Base-by-base conservation (phyloP, 495 filamentous ascomycete species). In the Aspergillus haitiensis region DNA sequence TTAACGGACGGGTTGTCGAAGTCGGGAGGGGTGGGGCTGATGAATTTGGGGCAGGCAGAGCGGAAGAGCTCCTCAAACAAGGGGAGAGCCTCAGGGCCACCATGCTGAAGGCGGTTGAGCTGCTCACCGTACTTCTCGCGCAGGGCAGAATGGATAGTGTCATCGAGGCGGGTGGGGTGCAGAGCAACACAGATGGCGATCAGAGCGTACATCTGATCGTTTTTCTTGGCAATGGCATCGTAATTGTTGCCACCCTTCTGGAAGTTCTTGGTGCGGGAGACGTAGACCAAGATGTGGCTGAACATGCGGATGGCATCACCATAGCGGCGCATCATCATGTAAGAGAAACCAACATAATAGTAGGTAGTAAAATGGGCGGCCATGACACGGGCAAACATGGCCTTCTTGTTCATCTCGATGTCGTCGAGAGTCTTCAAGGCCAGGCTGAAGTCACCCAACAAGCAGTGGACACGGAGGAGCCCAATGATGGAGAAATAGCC, bases 241-340 rank as follows among this genome's bases (percentile, higher is more conserved):
- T 96, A 98, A 75, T 92, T 92, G 31, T 93, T 88, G 73, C 88
- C 91, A 39, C 83, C 82, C 87, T 98, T 98, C 78, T 98, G 95
- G 86, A 98, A 97, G 81, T 97, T 97, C 88, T 98, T 98, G 68
- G 94, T 98, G 62, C 94, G 86, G 51, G 91, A 96, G 63, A 98
- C 95, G 80, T 98, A 98, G 77, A 98, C 89, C 72, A 98, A 84
- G 76, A 98, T 98, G 82, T 98, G 94, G 81, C 89, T 93, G 86
- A 98, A 98, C 87, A 96, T 93, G 82, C 93, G 91, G 78, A 98
- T 97, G 74, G 94, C 94, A 72, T 98, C 94, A 77, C 90, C 91
- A 70, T 98, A 98, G 70, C 94, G 90, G 75, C 93, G 92, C 90
- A 97, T 93, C 94, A 98, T 98, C 94, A 98, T 98, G 86, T 98